These are phyloP conservation scores for Aspergillus ochraceoroseus DNA, from an alignment of 2,329 filamentous ascomycete genomes.

Conservation along the genomic window DNA sequence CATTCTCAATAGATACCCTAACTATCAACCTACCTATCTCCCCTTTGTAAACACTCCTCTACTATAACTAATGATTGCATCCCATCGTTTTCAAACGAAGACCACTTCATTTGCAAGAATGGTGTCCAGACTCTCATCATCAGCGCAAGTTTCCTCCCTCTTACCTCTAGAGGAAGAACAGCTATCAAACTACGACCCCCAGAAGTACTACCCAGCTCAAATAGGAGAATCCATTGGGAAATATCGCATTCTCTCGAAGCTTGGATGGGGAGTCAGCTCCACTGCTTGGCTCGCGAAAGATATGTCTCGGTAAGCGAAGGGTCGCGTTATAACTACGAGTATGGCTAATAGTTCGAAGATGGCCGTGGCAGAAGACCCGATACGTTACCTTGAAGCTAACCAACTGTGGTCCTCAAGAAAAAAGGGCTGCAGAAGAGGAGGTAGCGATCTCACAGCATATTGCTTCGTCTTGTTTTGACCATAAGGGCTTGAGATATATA, in stretches of 20 bases:
- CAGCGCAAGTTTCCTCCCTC: too few relatives aligned
- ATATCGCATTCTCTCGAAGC: conserved; percentile 36
- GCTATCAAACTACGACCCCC: conserved; percentile 12
- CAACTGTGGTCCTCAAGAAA: conserved; percentile 18
- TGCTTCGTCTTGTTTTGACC: conserved; percentile 19
- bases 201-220: conserved; percentile 18
- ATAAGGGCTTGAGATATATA: conserved; percentile 20
- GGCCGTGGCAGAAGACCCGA: conserved; percentile 16
- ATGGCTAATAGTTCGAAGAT: conserved; percentile 14
- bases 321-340: not conserved
- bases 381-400: conserved; percentile 33
- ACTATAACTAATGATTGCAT: too few relatives aligned
- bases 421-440: conserved; percentile 21
- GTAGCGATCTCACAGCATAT: conserved; percentile 28
- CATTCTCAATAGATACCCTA: too few relatives aligned
- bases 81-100: too few relatives aligned
- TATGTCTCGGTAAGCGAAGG: conserved; percentile 12
- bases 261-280: conserved; percentile 35
- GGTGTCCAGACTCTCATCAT: too few relatives aligned
- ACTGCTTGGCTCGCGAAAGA: conserved; percentile 37
- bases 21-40: too few relatives aligned
- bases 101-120: too few relatives aligned
- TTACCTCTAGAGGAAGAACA: conserved; percentile 12
- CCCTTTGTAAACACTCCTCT: too few relatives aligned
- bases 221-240: conserved; percentile 16